These are phyloP conservation scores for Boletus barrowsii DNA, from an alignment of 768 basidiomycete species.

Conservation along the genomic window DNA sequence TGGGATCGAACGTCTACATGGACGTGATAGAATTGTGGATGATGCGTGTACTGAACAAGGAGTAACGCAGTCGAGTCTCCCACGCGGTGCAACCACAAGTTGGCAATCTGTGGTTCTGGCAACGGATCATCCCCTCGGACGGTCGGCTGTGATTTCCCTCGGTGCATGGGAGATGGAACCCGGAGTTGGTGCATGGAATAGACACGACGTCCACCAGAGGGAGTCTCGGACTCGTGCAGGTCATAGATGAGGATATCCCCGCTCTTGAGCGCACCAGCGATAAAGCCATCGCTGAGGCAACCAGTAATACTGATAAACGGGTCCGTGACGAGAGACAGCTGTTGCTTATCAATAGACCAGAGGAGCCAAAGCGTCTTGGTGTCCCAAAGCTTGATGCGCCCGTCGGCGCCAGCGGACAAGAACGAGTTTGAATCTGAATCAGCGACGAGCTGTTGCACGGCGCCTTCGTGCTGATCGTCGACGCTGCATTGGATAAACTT, in stretches of 20 bases:
- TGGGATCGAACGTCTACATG: slow-evolving; percentile 32
- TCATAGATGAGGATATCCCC: slow-evolving; percentile 60
- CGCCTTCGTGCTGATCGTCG: slow-evolving; percentile 62
- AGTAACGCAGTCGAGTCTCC: slow-evolving; percentile 24
- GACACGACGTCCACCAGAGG: slow-evolving; percentile 9
- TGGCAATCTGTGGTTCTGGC: slow-evolving; percentile 7
- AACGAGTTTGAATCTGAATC: slow-evolving; percentile 36
- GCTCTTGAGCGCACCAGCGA: slow-evolving; percentile 51
- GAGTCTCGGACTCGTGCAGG: slow-evolving; percentile 34
- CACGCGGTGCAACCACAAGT: slow-evolving; percentile 16
- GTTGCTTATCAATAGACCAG: slow-evolving; percentile 55
- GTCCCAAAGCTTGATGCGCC: slow-evolving; percentile 74
- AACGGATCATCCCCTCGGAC: background rate
- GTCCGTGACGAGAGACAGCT: slow-evolving; percentile 40
- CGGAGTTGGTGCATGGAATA: slow-evolving; percentile 28
- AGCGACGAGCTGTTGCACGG: slow-evolving; percentile 56
- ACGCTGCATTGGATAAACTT: slow-evolving; percentile 47
- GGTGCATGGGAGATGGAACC: slow-evolving; percentile 36
- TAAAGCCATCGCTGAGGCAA: slow-evolving; percentile 38
- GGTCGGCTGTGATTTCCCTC: slow-evolving; percentile 6
- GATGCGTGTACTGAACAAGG: slow-evolving; percentile 50
- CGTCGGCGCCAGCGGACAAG: slow-evolving; percentile 59
- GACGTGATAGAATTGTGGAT: slow-evolving; percentile 52
- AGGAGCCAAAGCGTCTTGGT: slow-evolving; percentile 49
- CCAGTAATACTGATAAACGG: slow-evolving; percentile 50